Base-by-base conservation (phyloP, 116 monocot species). In the Iris pallida region DNA sequence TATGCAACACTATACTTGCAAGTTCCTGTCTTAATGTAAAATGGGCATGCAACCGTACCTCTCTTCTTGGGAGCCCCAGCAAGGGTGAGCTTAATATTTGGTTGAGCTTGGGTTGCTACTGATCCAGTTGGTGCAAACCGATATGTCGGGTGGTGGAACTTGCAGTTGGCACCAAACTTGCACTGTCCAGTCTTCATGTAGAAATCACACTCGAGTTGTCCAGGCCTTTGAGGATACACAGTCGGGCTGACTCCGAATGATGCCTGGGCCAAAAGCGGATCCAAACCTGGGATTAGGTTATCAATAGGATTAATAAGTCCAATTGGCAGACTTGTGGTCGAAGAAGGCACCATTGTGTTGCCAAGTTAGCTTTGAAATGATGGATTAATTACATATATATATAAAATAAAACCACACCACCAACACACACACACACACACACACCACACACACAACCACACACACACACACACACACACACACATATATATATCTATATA, bases 101-200 rank as follows among this genome's bases (percentile, higher is more conserved):
- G 84, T 13, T 78, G 65, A 65, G 49, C 7, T 18, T 57, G 12
- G 59, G 75, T 71, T 47, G 67, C 51, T 57, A 43, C 55, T 18
- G 73, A 49, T 46, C 42, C 42, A 42, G 7, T 30, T 55, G 70
- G 70, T 45, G 69, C 79, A 8, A 76, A 70, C 2, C 88, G 69
- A 63, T 88, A 83, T 16, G 83, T 64, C 0, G 94, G 94, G 59
- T 95, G 90, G 74, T 90, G 86, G 68, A 83, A 95, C 74, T 63
- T 95, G 74, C 94, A 95, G 57, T 73, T 85, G 17, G 83, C 88
- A 47, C 76, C 81, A 80, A 85, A 95, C 59, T 80, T 95, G 79
- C 94, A 95, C 6, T 73, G 78, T 4, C 94, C 94, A 43, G 85
- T 90, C 76, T 95, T 95, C 90, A 95, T 88, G 54, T 88, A 95